Base-by-base conservation (phyloP, 2,329 filamentous ascomycete species). In the Phyllosticta ampelicida region DNA sequence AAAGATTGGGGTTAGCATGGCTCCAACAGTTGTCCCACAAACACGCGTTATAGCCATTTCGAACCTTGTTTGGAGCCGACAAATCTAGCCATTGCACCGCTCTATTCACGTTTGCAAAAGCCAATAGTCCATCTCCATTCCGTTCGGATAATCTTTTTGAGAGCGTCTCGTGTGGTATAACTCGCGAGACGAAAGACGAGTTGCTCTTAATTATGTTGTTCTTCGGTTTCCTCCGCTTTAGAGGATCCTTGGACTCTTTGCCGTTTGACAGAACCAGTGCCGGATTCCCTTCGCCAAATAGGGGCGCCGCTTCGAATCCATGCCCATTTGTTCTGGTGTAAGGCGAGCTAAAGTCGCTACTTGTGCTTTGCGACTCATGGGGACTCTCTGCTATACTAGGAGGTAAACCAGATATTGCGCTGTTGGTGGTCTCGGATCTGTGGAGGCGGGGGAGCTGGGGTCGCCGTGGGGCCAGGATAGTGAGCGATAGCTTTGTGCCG, bases 131-230 rank as follows among this genome's bases (percentile, higher is more conserved):
- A 62, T 94, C 88, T 2, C 79, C 78, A 11, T 85, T 83, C 62
- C 89, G 85, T 29, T 97, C 94, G 53, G 83, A 81, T 62, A 97
- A 73, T 63, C 88, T 85, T 73, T 94, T 95, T 20, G 81, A 80
- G 57, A 95, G 73, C 4, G 80, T 80, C 66, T 99, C 94, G 67
- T 96, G 89, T 16, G 90, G 86, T 63, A 97, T 96, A 29, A 96
- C 92, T 57, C 94, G 80, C n/a, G 92, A 96, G 28, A 99, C 94
- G 69, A 96, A 99, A 0, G 92, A 96, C 9, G 94, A 99, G 72
- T 96, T 97, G 75, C 90, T 97, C 78, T 99, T 99, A 55, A 92
- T 86, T 71, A 99, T 94, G 71, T 95, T 97, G 74, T 92, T 97
- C 79, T 97, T 99, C 2, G 94, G 94, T 72, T 99, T 99, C 68